A percentile compares a stretch with the other conserved stretches of the same genome.
These are phyloP conservation scores for Kickxella alabastrina DNA, from an alignment of 192 early-diverging fungal species.

Conservation along the genomic window DNA sequence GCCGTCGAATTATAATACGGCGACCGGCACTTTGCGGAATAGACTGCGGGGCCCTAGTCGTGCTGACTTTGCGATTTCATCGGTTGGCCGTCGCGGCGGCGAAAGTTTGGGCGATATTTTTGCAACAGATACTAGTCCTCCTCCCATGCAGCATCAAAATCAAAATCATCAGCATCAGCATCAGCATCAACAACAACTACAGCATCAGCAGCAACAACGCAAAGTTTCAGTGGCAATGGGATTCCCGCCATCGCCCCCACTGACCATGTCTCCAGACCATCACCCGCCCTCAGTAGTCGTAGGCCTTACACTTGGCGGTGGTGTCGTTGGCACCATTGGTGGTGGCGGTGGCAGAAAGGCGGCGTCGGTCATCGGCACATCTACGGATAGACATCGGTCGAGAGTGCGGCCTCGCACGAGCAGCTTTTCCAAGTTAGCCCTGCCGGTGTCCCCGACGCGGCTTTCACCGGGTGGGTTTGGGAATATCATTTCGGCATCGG, in stretches of 20 bases:
- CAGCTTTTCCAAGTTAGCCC: constrained; percentile 27
- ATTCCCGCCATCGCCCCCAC: constrained; percentile 20
- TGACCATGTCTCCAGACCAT: constrained; percentile 3
- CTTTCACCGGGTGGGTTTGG: constrained; percentile 10
- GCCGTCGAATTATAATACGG: not conserved
- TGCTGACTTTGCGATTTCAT: not conserved
- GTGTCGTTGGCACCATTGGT: too few species aligned
- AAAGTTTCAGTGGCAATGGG: not conserved
- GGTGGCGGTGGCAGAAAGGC: too few species aligned
- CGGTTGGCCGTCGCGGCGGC: too few species aligned
- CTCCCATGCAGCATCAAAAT: too few species aligned
- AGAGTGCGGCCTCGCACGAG: constrained; percentile 21
- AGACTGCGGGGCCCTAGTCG: not conserved
- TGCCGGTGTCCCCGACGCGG: too few species aligned
- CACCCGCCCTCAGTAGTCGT: not conserved
- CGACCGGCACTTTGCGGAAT: not conserved
- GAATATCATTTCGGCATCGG: constrained; percentile 25
- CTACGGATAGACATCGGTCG: constrained; percentile 1
- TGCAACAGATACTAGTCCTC: too few species aligned
- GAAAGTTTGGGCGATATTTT: constrained; percentile 41
- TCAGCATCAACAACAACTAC: too few species aligned
- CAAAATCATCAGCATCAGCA: too few species aligned
- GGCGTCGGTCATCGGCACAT: constrained; percentile 27
- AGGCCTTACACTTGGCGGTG: too few species aligned
- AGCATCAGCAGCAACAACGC: too few species aligned